phyloP scores from a whole-genome alignment of 768 basidiomycete genomes.

The Termitomyces sp. region DNA sequence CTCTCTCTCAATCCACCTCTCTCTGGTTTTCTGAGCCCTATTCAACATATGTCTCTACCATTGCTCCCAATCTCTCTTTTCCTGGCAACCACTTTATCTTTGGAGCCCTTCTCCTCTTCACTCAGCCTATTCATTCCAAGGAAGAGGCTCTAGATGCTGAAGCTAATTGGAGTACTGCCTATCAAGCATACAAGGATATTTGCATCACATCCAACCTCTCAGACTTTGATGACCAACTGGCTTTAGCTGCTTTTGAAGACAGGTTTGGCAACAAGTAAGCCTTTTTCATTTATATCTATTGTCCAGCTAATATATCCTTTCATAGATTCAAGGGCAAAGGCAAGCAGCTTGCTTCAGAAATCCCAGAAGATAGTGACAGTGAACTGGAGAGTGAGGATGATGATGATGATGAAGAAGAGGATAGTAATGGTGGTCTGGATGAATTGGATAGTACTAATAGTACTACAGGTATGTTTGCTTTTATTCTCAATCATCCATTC shows the following conservation, averaged over 20 bases:
- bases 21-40: background rate
- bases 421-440: no score
- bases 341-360: no score
- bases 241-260: background rate
- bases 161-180: background rate
- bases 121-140: background rate
- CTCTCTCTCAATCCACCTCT: background rate
- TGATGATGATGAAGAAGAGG: no score
- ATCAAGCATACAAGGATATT: background rate
- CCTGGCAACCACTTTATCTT: background rate
- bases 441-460: no score
- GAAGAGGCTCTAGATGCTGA: background rate
- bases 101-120: background rate
- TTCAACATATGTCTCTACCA: rapidly evolving
- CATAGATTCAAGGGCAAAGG: no score
- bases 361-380: no score
- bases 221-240: background rate
- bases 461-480: no score
- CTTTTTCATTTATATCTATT: background rate
- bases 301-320: no score
- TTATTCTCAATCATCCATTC: no score
- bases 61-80: background rate
- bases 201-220: no score
- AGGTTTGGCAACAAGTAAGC: background rate
- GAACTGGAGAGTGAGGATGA: no score